Percentiles rank a stretch among this genome's conserved stretches.
phyloP scores from a whole-genome alignment of 371 early-diverging fungal species.

The Choanephora cucurbitarum region DNA sequence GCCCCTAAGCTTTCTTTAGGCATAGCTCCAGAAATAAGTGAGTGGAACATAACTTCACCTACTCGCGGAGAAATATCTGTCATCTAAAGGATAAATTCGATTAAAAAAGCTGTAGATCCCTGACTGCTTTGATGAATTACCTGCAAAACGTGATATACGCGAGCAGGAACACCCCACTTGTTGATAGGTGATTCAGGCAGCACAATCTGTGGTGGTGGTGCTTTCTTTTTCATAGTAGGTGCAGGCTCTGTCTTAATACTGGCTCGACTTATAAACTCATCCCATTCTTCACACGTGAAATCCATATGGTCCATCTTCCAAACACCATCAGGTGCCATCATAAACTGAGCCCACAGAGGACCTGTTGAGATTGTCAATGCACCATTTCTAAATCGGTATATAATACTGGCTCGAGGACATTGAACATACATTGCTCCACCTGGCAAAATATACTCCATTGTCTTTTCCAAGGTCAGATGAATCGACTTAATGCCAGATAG shows the following conservation, averaged over 20 bases:
- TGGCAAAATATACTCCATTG: constrained; percentile 42
- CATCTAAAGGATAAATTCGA: constrained; percentile 5
- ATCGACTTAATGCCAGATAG: constrained; percentile 40
- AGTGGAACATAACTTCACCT: constrained; percentile 27
- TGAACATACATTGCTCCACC: constrained; percentile 39
- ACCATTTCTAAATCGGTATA: constrained; percentile 37
- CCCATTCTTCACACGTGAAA: constrained; percentile 35
- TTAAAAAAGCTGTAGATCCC: too few species aligned
- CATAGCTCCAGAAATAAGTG: constrained; percentile 19
- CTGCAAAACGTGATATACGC: constrained; percentile 29
- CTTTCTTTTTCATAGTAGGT: constrained; percentile 25
- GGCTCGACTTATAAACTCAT: constrained; percentile 35
- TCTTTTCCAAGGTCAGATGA: constrained; percentile 45
- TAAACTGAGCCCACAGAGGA: constrained; percentile 32
- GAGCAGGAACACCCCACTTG: constrained; percentile 42
- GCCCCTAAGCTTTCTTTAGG: constrained; percentile 30
- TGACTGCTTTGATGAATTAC: too few species aligned
- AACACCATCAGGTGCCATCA: constrained; percentile 19
- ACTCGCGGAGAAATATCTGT: constrained; percentile 25
- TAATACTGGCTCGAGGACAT: constrained; percentile 44
- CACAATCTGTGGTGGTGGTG: constrained; percentile 13
- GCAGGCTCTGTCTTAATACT: constrained; percentile 17
- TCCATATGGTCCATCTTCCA: constrained; percentile 43
- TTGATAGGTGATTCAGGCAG: constrained; percentile 39
- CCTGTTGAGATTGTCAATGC: constrained; percentile 40